Conservation (phyloP, 768 basidiomycete species). For the Russula dissimulans region DNA sequence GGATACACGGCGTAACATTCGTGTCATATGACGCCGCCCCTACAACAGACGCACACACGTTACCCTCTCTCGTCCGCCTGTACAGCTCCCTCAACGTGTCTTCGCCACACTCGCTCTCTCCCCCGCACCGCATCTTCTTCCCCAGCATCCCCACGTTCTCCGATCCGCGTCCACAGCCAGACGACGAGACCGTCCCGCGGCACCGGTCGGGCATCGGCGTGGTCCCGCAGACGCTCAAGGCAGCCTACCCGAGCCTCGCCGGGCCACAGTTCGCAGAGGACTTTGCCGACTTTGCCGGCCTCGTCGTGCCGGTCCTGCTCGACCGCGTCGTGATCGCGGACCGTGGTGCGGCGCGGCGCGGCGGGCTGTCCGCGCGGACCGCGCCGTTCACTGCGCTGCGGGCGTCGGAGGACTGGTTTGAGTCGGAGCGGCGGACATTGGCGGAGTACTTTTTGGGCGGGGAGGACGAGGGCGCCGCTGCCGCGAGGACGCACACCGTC, state of each 20-base stretch:
- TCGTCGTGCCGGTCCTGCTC: slow-evolving; percentile 61
- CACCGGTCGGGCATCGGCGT: slow-evolving; percentile 29
- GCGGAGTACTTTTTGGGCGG: slow-evolving; percentile 40
- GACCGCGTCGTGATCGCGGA: slow-evolving; percentile 75
- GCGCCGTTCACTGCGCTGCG: slow-evolving; percentile 31
- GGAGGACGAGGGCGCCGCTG: slow-evolving; percentile 8
- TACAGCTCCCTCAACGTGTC: slow-evolving; percentile 52
- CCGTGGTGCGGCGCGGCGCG: slow-evolving; percentile 47
- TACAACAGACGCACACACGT: slow-evolving; percentile 48
- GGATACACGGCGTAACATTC: slow-evolving; percentile 61
- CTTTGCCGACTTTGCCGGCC: slow-evolving; percentile 65
- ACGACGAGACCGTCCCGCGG: slow-evolving; percentile 20
- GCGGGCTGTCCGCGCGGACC: slow-evolving; percentile 25
- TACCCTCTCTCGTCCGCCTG: slow-evolving; percentile 70
- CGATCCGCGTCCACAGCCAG: slow-evolving; percentile 31
- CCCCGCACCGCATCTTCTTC: slow-evolving; percentile 51
- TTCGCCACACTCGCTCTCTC: slow-evolving; percentile 19
- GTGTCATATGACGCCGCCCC: slow-evolving; percentile 27
- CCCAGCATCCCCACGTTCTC: slow-evolving; percentile 57
- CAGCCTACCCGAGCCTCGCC: slow-evolving; percentile 57
- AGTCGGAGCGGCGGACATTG: slow-evolving; percentile 38
- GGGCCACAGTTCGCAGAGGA: slow-evolving; percentile 62
- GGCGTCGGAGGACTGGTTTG: slow-evolving; percentile 27
- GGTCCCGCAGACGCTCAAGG: slow-evolving; percentile 34
- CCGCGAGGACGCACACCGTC: slow-evolving; percentile 37